Percentiles rank a stretch among this genome's conserved stretches.
Evolutionary conservation across 2,329 filamentous ascomycete species (phyloP).

Genomic region (Chaetothyriales sp.): DNA sequence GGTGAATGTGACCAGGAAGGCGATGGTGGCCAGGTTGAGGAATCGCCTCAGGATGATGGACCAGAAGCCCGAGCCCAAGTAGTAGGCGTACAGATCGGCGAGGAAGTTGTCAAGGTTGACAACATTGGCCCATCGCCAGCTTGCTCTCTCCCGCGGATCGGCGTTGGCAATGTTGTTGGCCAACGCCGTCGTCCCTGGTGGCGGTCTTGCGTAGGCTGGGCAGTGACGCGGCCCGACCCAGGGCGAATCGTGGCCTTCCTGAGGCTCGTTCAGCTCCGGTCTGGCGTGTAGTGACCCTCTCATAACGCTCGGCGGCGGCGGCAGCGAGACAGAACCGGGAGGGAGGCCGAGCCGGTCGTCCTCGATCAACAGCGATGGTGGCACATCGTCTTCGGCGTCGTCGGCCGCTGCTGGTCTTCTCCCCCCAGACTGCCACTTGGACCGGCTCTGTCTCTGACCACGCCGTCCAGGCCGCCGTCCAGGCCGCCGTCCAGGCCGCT

Average conservation of each 20-base stretch:
- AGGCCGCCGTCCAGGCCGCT: no score
- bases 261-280: not conserved
- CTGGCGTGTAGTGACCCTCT: not conserved
- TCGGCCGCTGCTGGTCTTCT: slow-evolving; percentile 25
- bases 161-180: slow-evolving; percentile 29
- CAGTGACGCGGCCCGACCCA: not conserved
- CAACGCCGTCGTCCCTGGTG: slow-evolving; percentile 6
- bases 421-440: slow-evolving; percentile 5
- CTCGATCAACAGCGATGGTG: slow-evolving; percentile 49
- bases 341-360: slow-evolving; percentile 21
- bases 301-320: slow-evolving; percentile 11
- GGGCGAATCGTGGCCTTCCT: not conserved
- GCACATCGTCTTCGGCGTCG: slow-evolving; percentile 50
- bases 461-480: not conserved
- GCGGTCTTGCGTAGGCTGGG: slow-evolving; percentile 18
- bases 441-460: slow-evolving; percentile 1
- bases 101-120: slow-evolving; percentile 81
- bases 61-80: slow-evolving; percentile 66
- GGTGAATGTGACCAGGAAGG: slow-evolving; percentile 68
- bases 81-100: slow-evolving; percentile 75
- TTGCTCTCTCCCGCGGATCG: slow-evolving; percentile 59
- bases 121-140: slow-evolving; percentile 90
- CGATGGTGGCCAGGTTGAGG: slow-evolving; percentile 64
- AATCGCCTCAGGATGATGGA: slow-evolving; percentile 63
- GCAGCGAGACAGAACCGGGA: slow-evolving; percentile 10